These are phyloP conservation scores for Tieghemiomyces parasiticus DNA, from an alignment of 192 early-diverging fungal genomes.

Conservation along the genomic window DNA sequence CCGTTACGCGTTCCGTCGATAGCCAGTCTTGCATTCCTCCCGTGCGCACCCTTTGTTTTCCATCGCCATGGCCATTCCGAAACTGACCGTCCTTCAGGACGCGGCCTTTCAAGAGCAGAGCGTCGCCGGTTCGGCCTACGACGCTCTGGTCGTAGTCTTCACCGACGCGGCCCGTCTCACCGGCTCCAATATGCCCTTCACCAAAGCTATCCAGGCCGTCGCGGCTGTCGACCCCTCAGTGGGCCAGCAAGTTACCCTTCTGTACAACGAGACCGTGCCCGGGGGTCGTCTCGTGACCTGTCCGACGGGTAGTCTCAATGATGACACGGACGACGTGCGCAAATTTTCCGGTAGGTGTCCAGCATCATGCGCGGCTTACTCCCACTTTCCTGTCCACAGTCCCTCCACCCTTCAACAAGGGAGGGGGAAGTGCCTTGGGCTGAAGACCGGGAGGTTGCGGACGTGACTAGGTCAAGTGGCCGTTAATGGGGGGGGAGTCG, in stretches of 20 bases:
- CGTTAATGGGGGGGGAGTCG: no score
- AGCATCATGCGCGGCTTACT: no score
- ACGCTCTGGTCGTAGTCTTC: conserved; percentile 2
- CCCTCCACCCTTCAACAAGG: no score
- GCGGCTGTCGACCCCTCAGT: background rate
- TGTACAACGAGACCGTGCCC: background rate
- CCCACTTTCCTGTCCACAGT: no score
- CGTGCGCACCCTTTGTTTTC: background rate
- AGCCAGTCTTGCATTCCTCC: no score
- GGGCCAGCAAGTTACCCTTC: background rate
- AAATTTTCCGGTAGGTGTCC: conserved; percentile 34
- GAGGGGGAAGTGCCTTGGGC: no score
- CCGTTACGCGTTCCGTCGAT: no score
- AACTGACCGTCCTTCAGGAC: background rate
- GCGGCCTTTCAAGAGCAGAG: background rate
- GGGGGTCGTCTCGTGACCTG: conserved; percentile 52
- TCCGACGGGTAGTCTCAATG: conserved; percentile 53
- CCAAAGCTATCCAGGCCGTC: background rate
- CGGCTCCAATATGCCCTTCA: background rate
- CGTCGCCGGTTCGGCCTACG: background rate
- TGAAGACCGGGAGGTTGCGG: no score
- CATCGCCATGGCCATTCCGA: background rate
- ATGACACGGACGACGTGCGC: conserved; percentile 73
- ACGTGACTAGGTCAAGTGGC: no score
- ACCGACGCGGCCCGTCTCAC: background rate